Evolutionary conservation across 2,329 filamentous ascomycete genomes (phyloP).

Genomic region (Exophiala mesophila): DNA sequence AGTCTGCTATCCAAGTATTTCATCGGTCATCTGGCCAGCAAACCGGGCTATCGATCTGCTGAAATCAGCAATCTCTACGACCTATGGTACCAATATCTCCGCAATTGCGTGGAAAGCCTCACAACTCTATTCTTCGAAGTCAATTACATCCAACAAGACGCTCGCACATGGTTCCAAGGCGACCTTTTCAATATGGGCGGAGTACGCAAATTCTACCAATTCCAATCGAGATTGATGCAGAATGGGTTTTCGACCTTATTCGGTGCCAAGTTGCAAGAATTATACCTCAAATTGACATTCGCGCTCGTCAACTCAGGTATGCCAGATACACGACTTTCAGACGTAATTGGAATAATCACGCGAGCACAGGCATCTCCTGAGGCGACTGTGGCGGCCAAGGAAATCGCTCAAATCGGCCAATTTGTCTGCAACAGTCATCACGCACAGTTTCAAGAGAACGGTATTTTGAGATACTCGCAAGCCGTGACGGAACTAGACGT

Average conservation of each 20-base stretch:
- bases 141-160: conserved; percentile 13
- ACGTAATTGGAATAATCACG: conserved; percentile 18
- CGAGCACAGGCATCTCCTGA: conserved; percentile 9
- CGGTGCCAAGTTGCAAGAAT: conserved; percentile 14
- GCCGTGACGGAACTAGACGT: conserved; percentile 17
- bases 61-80: conserved; percentile 15
- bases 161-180: conserved; percentile 14
- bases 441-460: conserved; percentile 14
- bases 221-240: conserved; percentile 15
- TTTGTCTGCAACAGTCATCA: conserved; percentile 17
- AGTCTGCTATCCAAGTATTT: conserved; percentile 16
- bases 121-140: conserved; percentile 18
- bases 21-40: conserved; percentile 11
- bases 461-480: conserved; percentile 11
- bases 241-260: conserved; percentile 15
- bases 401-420: conserved; percentile 13
- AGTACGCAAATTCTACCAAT: conserved; percentile 15
- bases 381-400: conserved; percentile 8
- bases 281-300: conserved; percentile 15
- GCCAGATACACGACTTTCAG: conserved; percentile 10
- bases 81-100: conserved; percentile 16
- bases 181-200: conserved; percentile 15
- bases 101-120: conserved; percentile 13
- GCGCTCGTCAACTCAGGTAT: conserved; percentile 11
- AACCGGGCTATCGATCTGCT: conserved; percentile 8